Evolutionary conservation across 345 rosid species (phyloP).

Genomic region (Citrus maxima): DNA sequence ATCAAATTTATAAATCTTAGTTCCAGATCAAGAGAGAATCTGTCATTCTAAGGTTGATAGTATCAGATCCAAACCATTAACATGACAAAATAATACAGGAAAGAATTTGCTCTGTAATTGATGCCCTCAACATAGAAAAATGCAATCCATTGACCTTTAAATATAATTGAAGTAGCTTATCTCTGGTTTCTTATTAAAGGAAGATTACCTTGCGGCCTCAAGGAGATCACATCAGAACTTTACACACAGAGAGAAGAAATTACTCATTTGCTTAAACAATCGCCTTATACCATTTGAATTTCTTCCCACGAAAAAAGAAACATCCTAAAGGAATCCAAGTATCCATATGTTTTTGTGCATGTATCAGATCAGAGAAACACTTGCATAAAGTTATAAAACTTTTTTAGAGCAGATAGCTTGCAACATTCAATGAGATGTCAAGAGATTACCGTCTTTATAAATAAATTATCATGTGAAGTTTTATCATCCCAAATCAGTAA

Average conservation of each 20-base stretch:
- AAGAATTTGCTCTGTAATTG: too few relatives aligned
- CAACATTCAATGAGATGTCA: neutral
- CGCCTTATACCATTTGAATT: neutral
- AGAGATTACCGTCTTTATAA: constrained; percentile 48
- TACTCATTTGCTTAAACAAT: neutral
- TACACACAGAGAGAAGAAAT: neutral
- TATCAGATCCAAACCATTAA: neutral
- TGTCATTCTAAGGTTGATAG: neutral
- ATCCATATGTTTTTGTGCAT: neutral
- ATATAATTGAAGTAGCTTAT: neutral
- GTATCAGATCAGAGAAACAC: neutral
- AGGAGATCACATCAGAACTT: neutral
- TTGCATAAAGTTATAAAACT: too few relatives aligned
- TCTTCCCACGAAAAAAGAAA: neutral
- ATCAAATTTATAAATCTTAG: neutral
- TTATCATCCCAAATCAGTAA: constrained; percentile 72
- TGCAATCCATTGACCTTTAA: neutral
- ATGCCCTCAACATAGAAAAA: neutral
- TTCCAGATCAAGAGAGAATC: neutral
- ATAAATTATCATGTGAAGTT: constrained; percentile 65
- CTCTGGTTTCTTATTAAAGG: neutral
- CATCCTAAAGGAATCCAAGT: neutral
- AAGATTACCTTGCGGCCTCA: neutral
- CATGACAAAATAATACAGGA: neutral
- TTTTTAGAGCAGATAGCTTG: neutral